Percentiles rank a stretch among this genome's conserved stretches.
Evolutionary conservation across 768 basidiomycete species (phyloP).

Genomic region (Crassisporium funariophilum): DNA sequence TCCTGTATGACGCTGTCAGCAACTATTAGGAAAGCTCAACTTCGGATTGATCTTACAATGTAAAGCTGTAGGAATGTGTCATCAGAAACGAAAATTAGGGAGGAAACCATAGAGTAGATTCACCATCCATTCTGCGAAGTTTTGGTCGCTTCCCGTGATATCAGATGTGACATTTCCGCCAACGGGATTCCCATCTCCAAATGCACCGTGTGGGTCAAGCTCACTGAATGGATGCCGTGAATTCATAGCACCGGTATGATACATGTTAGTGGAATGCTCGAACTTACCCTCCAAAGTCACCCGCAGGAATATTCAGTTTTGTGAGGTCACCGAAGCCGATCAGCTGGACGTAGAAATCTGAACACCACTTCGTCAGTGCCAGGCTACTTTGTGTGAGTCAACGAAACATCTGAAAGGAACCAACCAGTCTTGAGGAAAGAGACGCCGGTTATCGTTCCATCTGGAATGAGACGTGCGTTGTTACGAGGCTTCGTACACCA

Average conservation of each 20-base stretch:
- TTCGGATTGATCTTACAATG: conserved; percentile 22
- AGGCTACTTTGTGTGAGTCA: neutral
- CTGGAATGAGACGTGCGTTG: conserved; percentile 47
- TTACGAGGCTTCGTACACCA: conserved; percentile 49
- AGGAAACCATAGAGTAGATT: neutral
- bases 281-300: conserved; percentile 43
- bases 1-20: conserved; percentile 19
- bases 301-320: conserved; percentile 38
- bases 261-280: neutral
- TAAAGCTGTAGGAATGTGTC: conserved; percentile 27
- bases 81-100: neutral
- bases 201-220: conserved; percentile 46
- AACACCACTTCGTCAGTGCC: neutral
- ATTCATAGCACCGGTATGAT: neutral
- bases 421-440: conserved; percentile 43
- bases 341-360: conserved; percentile 44
- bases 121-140: conserved; percentile 48
- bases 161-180: conserved; percentile 49
- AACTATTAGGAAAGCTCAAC: neutral
- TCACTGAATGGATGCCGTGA: no score
- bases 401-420: neutral
- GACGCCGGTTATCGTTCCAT: conserved; percentile 43
- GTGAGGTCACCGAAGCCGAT: conserved; percentile 47
- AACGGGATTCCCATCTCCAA: conserved; percentile 43
- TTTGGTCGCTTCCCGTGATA: conserved; percentile 37